Conservation (phyloP, 345 rosid genomes). For the Lenwebbia sp. region DNA sequence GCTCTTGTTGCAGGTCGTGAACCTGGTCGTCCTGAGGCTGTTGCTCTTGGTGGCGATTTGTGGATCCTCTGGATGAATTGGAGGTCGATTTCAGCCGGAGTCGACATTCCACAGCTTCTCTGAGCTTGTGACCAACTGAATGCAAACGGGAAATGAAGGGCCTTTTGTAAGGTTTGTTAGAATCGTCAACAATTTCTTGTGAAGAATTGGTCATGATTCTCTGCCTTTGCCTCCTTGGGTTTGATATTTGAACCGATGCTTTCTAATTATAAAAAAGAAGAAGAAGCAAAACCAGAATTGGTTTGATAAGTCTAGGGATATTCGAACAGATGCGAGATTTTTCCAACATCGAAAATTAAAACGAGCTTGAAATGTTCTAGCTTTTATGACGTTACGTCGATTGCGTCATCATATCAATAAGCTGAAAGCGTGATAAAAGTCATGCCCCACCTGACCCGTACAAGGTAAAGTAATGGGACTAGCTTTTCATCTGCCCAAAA, state of each 20-base stretch:
- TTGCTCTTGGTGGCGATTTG: background rate
- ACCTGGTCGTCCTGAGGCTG: background rate
- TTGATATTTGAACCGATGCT: too few species aligned
- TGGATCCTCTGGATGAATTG: background rate
- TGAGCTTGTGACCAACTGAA: slow-evolving; percentile 22
- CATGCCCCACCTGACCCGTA: background rate
- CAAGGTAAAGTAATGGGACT: background rate
- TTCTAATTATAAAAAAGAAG: too few species aligned
- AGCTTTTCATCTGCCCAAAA: background rate
- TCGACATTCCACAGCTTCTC: slow-evolving; percentile 45
- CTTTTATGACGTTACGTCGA: background rate
- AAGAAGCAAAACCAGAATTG: too few species aligned
- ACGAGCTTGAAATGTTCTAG: background rate
- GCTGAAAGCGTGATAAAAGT: background rate
- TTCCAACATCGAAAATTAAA: background rate
- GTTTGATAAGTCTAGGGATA: background rate
- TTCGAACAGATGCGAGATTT: background rate
- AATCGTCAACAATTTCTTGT: slow-evolving; percentile 45
- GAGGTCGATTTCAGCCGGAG: slow-evolving; percentile 11
- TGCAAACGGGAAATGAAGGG: background rate
- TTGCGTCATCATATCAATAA: background rate
- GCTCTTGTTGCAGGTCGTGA: slow-evolving; percentile 11
- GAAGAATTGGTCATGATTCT: background rate
- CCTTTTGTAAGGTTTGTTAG: slow-evolving; percentile 18
- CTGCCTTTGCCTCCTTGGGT: background rate